Conservation (phyloP, 2,329 filamentous ascomycete genomes). For the Metarhizium anisopliae region DNA sequence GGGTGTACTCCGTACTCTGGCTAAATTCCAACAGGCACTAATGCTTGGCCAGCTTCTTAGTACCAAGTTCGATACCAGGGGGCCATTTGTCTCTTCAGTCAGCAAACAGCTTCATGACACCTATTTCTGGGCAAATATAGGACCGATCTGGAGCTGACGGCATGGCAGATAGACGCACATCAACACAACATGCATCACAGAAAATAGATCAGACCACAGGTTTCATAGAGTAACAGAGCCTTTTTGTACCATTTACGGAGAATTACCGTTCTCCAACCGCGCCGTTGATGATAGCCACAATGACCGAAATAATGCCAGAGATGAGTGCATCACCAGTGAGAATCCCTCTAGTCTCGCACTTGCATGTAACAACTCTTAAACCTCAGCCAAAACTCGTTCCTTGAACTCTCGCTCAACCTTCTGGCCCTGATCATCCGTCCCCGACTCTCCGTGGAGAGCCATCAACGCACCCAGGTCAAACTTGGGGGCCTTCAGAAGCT, state of each 20-base stretch:
- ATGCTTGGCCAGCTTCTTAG: too few species aligned
- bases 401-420: constrained; percentile 99
- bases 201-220: constrained; percentile 1
- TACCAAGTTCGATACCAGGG: too few species aligned
- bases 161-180: not conserved
- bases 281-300: constrained; percentile 34
- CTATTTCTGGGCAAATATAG: too few species aligned
- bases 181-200: not conserved
- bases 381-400: constrained; percentile 88
- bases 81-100: too few species aligned
- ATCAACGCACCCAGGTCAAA: constrained; percentile 97
- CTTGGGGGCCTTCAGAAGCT: constrained; percentile 97
- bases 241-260: constrained; percentile 26
- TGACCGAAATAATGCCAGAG: constrained; percentile 33
- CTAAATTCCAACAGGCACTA: not conserved
- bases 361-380: constrained; percentile 52
- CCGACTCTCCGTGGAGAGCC: constrained; percentile 94
- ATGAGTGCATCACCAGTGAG: constrained; percentile 24
- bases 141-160: not conserved
- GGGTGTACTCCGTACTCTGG: not conserved
- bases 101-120: too few species aligned
- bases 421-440: constrained; percentile 90
- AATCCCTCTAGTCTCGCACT: constrained; percentile 21
- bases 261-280: constrained; percentile 31
- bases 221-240: constrained; percentile 14